Base-by-base conservation (phyloP, 106 monocot genomes). In the Triglochin maritima region DNA sequence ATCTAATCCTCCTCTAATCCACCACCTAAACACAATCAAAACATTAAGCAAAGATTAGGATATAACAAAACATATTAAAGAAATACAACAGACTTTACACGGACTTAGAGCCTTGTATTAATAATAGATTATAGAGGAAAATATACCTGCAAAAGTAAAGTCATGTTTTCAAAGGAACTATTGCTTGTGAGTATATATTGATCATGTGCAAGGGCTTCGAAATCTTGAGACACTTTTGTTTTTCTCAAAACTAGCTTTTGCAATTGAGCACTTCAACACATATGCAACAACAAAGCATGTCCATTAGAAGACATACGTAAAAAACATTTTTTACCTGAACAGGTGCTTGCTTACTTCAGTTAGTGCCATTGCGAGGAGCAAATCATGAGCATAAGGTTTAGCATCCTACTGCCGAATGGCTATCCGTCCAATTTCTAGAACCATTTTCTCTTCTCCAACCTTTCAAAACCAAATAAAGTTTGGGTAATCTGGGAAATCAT, bases 151-250 rank as follows among this genome's bases (percentile, higher is more conserved):
- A 76, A 78, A 66, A 98, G 55, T 60, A 98, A 70, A 55, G 96
- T 79, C 83, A 91, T 69, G 52, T 83, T 82, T 44, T 17, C 86
- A 41, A 88, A 72, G 80, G 86, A 91, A 8, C 43, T 57, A 78
- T 83, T 86, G 78, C 90, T 90, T 79, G 75, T 88, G 44, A 98
- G 72, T 49, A 98, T 70, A 73, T 80, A 78, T 52, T 88, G 96
- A 72, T 90, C 91, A 63, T 82, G 87, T 67, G 96, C 96, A 72
- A 98, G 80, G 68, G 96, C 87, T 75, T 98, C 96, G 82, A 98
- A 98, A 58, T 87, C 96, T 74, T 84, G 84, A 77, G 79, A 87
- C 49, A 98, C 79, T 79, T 84, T 29, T 90, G 50, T 71, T 88
- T 65, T 82, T 88, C 78, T 98, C 96, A 73, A 98, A 86, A 73